Percentiles rank a stretch among this genome's conserved stretches.
These are phyloP conservation scores for Chaetomiaceae sp. DNA, from an alignment of 2,329 filamentous ascomycete species.

Conservation along the genomic window DNA sequence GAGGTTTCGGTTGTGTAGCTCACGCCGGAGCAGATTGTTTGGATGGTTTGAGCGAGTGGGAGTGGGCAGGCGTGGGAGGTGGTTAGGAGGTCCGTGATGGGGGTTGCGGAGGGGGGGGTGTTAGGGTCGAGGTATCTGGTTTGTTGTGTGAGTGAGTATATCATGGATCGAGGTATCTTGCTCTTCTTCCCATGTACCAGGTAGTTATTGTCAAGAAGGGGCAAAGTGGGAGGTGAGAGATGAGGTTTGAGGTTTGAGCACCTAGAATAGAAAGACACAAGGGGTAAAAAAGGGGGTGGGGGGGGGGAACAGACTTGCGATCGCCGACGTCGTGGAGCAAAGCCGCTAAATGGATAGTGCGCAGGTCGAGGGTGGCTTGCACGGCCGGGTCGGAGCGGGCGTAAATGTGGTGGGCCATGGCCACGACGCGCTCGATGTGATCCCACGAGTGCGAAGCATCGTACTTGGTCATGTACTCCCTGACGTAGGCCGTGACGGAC, in stretches of 20 bases:
- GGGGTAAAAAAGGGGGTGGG: neutral
- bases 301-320: slow-evolving; percentile 49
- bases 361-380: slow-evolving; percentile 39
- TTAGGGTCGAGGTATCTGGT: slow-evolving; percentile 52
- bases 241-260: neutral
- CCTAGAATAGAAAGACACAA: too few relatives aligned
- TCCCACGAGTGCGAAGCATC: slow-evolving; percentile 86
- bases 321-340: slow-evolving; percentile 88
- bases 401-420: slow-evolving; percentile 65
- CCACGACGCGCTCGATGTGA: slow-evolving; percentile 75
- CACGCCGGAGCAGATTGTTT: slow-evolving; percentile 69
- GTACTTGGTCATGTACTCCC: slow-evolving; percentile 68
- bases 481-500: slow-evolving; percentile 57
- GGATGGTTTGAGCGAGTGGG: slow-evolving; percentile 60
- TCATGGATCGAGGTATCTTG: too few relatives aligned
- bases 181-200: too few relatives aligned
- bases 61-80: slow-evolving; percentile 48
- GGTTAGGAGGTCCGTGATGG: slow-evolving; percentile 49
- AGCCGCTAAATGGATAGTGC: slow-evolving; percentile 62
- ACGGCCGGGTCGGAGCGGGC: slow-evolving; percentile 37
- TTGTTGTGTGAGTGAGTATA: neutral
- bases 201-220: too few relatives aligned
- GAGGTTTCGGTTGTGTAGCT: slow-evolving; percentile 71
- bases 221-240: too few relatives aligned
- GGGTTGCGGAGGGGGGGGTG: slow-evolving; percentile 55